Conservation (phyloP, 768 basidiomycete species). For the Amanita muscaria region DNA sequence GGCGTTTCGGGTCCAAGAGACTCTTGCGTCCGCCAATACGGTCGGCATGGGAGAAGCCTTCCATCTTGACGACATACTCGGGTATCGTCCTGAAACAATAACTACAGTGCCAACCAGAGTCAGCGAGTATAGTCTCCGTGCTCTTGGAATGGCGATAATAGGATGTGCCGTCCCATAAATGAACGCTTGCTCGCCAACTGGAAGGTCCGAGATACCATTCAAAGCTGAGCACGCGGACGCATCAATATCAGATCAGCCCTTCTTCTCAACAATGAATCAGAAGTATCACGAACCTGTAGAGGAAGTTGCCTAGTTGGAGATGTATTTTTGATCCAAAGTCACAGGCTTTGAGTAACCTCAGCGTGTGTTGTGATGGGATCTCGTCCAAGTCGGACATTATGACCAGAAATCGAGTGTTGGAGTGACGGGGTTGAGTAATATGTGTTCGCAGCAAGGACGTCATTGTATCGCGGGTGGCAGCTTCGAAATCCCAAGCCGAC, state of each 20-base stretch:
- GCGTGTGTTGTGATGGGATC: constrained; percentile 44
- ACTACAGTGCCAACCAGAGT: constrained; percentile 64
- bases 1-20: constrained; percentile 39
- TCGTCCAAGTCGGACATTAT: constrained; percentile 60
- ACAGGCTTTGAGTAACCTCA: constrained; percentile 43
- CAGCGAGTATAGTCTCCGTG: constrained; percentile 40
- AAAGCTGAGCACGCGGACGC: constrained; percentile 25
- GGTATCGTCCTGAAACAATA: constrained; percentile 55
- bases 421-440: constrained; percentile 21
- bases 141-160: constrained; percentile 44
- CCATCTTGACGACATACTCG: constrained; percentile 54
- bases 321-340: constrained; percentile 46
- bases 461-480: constrained; percentile 39
- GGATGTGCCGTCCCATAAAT: constrained; percentile 33
- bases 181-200: constrained; percentile 50
- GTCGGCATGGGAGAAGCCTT: constrained; percentile 53
- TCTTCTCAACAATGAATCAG: no score
- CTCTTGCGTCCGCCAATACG: constrained; percentile 41
- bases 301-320: constrained; percentile 50
- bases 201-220: constrained; percentile 48
- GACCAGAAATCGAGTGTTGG: constrained; percentile 31
- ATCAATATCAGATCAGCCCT: not conserved
- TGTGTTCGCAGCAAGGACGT: constrained; percentile 33
- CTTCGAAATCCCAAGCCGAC: constrained; percentile 43
- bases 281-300: constrained; percentile 50